Percentiles rank a stretch among this genome's conserved stretches.
phyloP scores from a whole-genome alignment of 495 filamentous ascomycete genomes.

The Mycothermus thermophilus region DNA sequence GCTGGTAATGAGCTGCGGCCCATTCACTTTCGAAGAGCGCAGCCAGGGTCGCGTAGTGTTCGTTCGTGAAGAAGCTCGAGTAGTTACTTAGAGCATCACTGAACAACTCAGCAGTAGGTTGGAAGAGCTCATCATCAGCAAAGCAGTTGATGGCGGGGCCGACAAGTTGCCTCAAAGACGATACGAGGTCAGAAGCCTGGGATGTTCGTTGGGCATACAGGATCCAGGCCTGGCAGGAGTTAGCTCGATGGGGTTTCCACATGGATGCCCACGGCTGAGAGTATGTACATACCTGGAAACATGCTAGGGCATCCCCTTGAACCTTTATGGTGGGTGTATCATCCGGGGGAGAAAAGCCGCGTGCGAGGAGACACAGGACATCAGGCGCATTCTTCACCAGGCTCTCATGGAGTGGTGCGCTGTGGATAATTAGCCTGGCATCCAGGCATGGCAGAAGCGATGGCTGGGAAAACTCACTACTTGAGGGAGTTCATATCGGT shows the following conservation, averaged over 20 bases:
- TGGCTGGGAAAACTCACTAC: slow-evolving; percentile 41
- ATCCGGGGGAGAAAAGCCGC: slow-evolving; percentile 24
- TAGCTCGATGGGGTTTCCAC: background rate
- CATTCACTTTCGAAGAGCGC: slow-evolving; percentile 42
- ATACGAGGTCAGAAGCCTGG: slow-evolving; percentile 39
- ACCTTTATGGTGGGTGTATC: slow-evolving; percentile 15
- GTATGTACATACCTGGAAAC: slow-evolving; percentile 39
- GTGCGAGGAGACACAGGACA: slow-evolving; percentile 32
- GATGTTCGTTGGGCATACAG: slow-evolving; percentile 49
- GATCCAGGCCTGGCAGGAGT: slow-evolving; percentile 43
- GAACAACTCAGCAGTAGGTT: slow-evolving; percentile 47
- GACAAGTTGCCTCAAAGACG: slow-evolving; percentile 42
- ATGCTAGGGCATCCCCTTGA: slow-evolving; percentile 41
- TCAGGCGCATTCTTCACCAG: slow-evolving; percentile 39
- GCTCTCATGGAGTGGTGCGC: slow-evolving; percentile 33
- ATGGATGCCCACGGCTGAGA: background rate
- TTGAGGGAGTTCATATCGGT: slow-evolving; percentile 43
- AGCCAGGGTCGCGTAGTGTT: slow-evolving; percentile 42
- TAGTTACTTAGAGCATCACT: slow-evolving; percentile 52
- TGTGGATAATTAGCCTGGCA: slow-evolving; percentile 5
- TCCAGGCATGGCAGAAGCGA: background rate
- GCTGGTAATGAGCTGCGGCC: slow-evolving; percentile 36
- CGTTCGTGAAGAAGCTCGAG: slow-evolving; percentile 42
- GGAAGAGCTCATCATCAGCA: slow-evolving; percentile 37
- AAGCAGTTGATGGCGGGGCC: slow-evolving; percentile 44